These are phyloP conservation scores for Psilocybe sp. DNA, from an alignment of 768 basidiomycete species.

Conservation along the genomic window DNA sequence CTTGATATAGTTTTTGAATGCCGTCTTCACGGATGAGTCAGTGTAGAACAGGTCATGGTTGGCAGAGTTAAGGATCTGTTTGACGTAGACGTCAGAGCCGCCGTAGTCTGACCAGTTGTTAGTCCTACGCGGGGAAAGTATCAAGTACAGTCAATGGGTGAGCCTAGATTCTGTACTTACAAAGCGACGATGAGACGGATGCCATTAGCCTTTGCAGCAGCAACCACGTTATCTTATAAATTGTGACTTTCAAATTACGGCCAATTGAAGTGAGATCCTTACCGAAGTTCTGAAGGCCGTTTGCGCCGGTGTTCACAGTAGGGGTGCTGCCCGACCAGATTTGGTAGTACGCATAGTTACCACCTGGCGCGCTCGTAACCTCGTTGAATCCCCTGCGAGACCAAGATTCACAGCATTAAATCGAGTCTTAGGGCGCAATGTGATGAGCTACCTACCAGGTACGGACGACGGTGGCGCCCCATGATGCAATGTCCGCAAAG, in stretches of 20 bases:
- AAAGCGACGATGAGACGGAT: constrained; percentile 58
- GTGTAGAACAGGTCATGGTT: constrained; percentile 60
- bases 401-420: neutral
- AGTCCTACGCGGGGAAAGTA: constrained; percentile 21
- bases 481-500: constrained; percentile 46
- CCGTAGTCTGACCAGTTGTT: constrained; percentile 67
- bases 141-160: too few species aligned
- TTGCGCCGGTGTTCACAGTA: constrained; percentile 53
- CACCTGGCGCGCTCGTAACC: constrained; percentile 43
- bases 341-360: constrained; percentile 41
- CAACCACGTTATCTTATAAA: constrained; percentile 46
- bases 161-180: too few species aligned
- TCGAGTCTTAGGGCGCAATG: neutral
- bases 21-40: constrained; percentile 43
- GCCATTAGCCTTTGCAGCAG: constrained; percentile 59
- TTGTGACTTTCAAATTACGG: neutral
- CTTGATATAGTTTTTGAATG: constrained; percentile 50
- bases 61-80: constrained; percentile 39
- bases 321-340: constrained; percentile 47
- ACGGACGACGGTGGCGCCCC: constrained; percentile 52
- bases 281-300: constrained; percentile 53
- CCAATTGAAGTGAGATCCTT: neutral
- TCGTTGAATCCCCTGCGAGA: constrained; percentile 38
- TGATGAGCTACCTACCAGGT: constrained; percentile 31
- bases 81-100: constrained; percentile 68